phyloP scores from a whole-genome alignment of 2,329 filamentous ascomycete genomes.

The Ophiocordyceps camponoti-saundersi region DNA sequence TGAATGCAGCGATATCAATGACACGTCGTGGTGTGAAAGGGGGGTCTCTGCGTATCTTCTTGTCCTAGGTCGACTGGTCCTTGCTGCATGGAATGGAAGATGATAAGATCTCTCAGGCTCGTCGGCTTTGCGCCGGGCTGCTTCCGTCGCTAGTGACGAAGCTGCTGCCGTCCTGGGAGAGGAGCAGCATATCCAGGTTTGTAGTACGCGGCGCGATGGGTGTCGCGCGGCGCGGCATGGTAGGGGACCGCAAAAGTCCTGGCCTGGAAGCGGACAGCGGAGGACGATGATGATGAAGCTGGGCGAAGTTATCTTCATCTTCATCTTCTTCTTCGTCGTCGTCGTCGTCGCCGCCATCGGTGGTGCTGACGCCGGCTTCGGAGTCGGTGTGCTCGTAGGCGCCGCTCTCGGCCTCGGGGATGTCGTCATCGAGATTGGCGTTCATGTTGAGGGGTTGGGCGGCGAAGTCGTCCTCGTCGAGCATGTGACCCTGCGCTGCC shows the following conservation, averaged over 20 bases:
- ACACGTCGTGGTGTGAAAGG: not conserved
- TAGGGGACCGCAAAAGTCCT: constrained; percentile 19
- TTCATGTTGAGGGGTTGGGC: constrained; percentile 33
- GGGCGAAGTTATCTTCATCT: constrained; percentile 5
- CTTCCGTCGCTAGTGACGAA: constrained; percentile 25
- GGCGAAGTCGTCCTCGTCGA: constrained; percentile 45
- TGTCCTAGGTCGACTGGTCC: too few species aligned
- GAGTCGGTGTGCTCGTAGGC: constrained; percentile 68
- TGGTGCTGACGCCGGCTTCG: constrained; percentile 43
- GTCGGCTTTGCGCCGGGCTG: constrained; percentile 29
- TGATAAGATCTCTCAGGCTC: too few species aligned
- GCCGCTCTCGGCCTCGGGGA: constrained; percentile 46
- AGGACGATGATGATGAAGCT: constrained; percentile 9
- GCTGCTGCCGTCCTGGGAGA: constrained; percentile 41
- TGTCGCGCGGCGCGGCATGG: constrained; percentile 12
- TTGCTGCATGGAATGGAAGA: too few species aligned
- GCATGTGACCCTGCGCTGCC: constrained; percentile 33
- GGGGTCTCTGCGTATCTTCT: too few species aligned
- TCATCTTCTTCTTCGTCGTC: constrained; percentile 16
- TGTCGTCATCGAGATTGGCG: constrained; percentile 53
- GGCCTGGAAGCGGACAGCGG: constrained; percentile 24
- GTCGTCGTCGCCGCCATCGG: constrained; percentile 23
- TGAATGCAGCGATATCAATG: not conserved
- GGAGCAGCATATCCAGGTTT: constrained; percentile 38
- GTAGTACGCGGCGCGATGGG: constrained; percentile 13